Base-by-base conservation (phyloP, 352 stramenopile species). In the Pythium dissimile region DNA sequence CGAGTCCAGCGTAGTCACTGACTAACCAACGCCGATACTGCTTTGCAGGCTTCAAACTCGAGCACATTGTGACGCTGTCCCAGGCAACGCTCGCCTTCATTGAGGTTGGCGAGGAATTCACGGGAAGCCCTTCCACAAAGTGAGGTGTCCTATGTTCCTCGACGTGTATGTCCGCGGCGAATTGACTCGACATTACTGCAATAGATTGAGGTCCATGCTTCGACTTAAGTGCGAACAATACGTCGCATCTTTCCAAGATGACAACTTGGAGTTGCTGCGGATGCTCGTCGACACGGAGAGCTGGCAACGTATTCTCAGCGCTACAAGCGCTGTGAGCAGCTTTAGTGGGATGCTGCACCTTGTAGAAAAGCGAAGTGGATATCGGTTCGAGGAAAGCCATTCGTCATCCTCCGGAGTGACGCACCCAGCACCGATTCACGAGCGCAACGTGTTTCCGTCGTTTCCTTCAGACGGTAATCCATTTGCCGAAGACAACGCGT, bases 241-340 rank as follows among this genome's bases (percentile, higher is more conserved):
- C 47, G 61, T 95, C 50, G 75, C 83, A n/a, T 63, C 66, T 0
- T 78, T 92, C 55, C 86, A 94, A 23, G 77, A 92, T 5, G 86
- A 95, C 47, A 94, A 90, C 55, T 68, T 92, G 21, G 84, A 94
- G 57, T 61, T 92, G 37, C 66, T 84, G 34, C 74, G 86, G 26
- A 94, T 95, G 84, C 76, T 94, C 31, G 45, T 92, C 26, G 86
- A 95, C 30, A 91, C 84, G 6, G 86, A 95, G 54, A 92, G 83
- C 30, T 95, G 86, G 86, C 70, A 89, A 26, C 84, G 86, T 1
- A 70, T 95, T 8, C 73, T 76, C 39, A 73, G 68, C 21, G 61
- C 75, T 10, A 77, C 73, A 10, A 72, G 69, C 35, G 67, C 84
- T 28, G 73, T 77, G 8, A 64, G 76, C 44, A 66, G 77, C 39